These are phyloP conservation scores for Wickerhamomyces bovis DNA, from an alignment of 805 yeast genomes.

Conservation along the genomic window DNA sequence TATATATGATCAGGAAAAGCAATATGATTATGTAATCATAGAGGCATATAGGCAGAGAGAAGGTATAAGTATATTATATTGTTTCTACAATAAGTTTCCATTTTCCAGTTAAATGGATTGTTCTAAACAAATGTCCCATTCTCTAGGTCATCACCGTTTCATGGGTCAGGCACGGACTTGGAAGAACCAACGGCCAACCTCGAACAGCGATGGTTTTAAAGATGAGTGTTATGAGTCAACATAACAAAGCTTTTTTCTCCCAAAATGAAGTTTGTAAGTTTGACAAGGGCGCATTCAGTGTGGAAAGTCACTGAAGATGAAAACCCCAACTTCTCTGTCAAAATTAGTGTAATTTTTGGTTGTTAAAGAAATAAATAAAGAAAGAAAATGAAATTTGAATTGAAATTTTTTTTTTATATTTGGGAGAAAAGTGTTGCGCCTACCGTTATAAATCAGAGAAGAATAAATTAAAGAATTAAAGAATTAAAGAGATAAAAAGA, in stretches of 20 bases:
- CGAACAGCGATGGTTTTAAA: conserved; percentile 98
- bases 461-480: background rate
- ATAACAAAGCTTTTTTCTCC: background rate
- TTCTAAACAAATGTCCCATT: conserved; percentile 50
- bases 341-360: background rate
- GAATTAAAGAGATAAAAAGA: too few relatives aligned
- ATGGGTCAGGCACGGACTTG: conserved; percentile 49
- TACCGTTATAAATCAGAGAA: background rate
- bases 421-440: background rate
- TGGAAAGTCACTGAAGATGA: background rate
- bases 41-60: too few relatives aligned
- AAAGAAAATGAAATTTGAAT: too few relatives aligned
- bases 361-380: background rate
- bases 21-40: background rate
- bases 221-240: conserved; percentile 6
- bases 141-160: conserved; percentile 96
- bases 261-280: background rate
- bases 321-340: background rate
- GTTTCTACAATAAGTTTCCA: too few relatives aligned
- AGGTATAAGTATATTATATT: too few relatives aligned
- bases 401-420: background rate
- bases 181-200: conserved; percentile 61
- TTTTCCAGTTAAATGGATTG: too few relatives aligned
- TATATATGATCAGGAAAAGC: too few relatives aligned
- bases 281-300: background rate